Percentiles rank a stretch among this genome's conserved stretches.
These are phyloP conservation scores for Xylaria longipes DNA, from an alignment of 495 filamentous ascomycete species.

Conservation along the genomic window DNA sequence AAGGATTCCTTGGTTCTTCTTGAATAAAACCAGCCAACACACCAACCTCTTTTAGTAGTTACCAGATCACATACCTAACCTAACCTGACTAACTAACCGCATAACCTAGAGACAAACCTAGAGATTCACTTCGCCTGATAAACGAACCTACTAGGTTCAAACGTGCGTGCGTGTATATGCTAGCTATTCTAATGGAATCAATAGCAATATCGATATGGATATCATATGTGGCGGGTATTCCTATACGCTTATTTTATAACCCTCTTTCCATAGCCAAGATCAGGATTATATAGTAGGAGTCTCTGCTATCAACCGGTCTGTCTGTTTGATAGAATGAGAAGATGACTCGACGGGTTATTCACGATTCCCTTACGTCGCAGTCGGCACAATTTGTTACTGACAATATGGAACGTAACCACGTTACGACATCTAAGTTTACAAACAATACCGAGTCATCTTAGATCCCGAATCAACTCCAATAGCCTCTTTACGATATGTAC, in stretches of 20 bases:
- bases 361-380: no score
- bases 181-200: not conserved
- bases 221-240: not conserved
- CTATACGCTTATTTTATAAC: not conserved
- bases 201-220: not conserved
- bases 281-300: not conserved
- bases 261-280: not conserved
- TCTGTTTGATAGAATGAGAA: not conserved
- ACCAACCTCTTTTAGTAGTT: not conserved
- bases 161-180: not conserved
- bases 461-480: not conserved
- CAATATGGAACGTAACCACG: not conserved
- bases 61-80: not conserved
- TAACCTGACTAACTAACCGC: not conserved
- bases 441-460: not conserved
- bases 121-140: not conserved
- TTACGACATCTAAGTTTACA: not conserved
- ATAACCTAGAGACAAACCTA: not conserved
- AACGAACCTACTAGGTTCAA: not conserved
- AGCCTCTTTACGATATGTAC: not conserved
- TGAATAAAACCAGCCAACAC: conserved; percentile 12
- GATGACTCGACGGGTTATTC: not conserved
- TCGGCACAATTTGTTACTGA: not conserved
- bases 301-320: not conserved
- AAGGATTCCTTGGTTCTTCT: conserved; percentile 38